A percentile compares a stretch with the other conserved stretches of the same genome.
phyloP scores from a whole-genome alignment of 768 basidiomycete genomes.

The Hygrophorus pudorinus region DNA sequence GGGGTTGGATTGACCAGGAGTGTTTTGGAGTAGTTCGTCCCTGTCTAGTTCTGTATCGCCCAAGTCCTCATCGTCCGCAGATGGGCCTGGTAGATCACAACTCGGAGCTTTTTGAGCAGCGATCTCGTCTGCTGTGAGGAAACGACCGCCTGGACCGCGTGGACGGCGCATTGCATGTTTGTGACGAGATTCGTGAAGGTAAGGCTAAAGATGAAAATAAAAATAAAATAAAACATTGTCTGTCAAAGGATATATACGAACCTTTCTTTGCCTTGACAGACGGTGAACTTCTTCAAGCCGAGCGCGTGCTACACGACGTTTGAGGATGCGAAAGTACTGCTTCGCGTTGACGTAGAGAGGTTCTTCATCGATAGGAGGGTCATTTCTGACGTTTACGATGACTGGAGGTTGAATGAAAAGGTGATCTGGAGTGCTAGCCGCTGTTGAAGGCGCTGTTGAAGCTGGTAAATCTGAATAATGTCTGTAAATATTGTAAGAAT shows the following conservation, averaged over 20 bases:
- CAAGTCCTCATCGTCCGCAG: constrained; percentile 14
- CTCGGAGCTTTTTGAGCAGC: constrained; percentile 59
- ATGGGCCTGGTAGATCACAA: constrained; percentile 20
- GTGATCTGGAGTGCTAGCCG: background rate
- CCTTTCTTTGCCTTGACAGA: constrained; percentile 90
- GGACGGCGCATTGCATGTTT: constrained; percentile 97
- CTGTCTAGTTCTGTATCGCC: constrained; percentile 27
- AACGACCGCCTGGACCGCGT: constrained; percentile 92
- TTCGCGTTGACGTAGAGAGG: constrained; percentile 99
- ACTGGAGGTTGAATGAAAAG: constrained; percentile 8
- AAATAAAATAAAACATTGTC: background rate
- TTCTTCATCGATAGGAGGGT: constrained; percentile 72
- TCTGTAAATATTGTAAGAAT: constrained; percentile 6
- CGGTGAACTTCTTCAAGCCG: constrained; percentile 91
- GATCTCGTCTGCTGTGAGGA: constrained; percentile 94
- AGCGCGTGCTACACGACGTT: constrained; percentile 83
- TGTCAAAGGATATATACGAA: constrained; percentile 18
- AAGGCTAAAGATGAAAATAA: constrained; percentile 50
- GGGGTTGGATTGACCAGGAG: constrained; percentile 12
- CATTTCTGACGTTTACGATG: constrained; percentile 6
- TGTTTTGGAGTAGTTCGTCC: constrained; percentile 17
- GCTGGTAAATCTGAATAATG: background rate
- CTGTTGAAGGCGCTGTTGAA: background rate
- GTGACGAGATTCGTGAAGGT: constrained; percentile 96
- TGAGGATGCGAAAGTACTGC: constrained; percentile 97